These are phyloP conservation scores for Cetradonia linearis DNA, from an alignment of 495 filamentous ascomycete genomes.

Conservation along the genomic window DNA sequence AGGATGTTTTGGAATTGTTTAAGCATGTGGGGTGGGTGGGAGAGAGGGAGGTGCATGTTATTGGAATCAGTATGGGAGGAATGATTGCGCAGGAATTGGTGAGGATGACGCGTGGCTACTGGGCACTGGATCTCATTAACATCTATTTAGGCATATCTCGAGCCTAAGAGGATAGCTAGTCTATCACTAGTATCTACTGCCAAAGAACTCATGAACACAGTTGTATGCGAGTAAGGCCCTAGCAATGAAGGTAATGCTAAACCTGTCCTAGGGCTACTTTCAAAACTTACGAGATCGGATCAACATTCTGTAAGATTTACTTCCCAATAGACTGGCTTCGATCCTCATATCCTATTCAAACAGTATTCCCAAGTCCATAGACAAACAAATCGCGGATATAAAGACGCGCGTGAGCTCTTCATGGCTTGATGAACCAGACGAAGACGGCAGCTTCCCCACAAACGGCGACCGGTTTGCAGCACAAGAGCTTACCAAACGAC, in stretches of 20 bases:
- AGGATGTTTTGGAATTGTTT: slow-evolving; percentile 56
- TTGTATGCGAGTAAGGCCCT: slow-evolving; percentile 20
- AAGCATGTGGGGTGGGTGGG: slow-evolving; percentile 59
- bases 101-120: slow-evolving; percentile 2
- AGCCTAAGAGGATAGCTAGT: slow-evolving; percentile 51
- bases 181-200: slow-evolving; percentile 64
- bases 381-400: slow-evolving; percentile 43
- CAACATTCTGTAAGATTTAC: slow-evolving; percentile 34
- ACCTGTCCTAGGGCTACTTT: slow-evolving; percentile 34
- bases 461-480: slow-evolving; percentile 73
- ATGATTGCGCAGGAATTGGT: slow-evolving; percentile 82
- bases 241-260: background rate
- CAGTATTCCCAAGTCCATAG: slow-evolving; percentile 50
- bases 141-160: slow-evolving; percentile 39
- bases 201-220: slow-evolving; percentile 53
- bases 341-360: background rate
- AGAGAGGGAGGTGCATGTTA: slow-evolving; percentile 48
- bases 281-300: slow-evolving; percentile 59
- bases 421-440: slow-evolving; percentile 54
- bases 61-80: slow-evolving; percentile 69
- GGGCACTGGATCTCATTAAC: background rate
- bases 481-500: slow-evolving; percentile 58
- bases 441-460: slow-evolving; percentile 49
- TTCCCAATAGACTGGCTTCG: background rate
- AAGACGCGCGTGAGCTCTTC: slow-evolving; percentile 42